Evolutionary conservation across 805 yeast genomes (phyloP).

Genomic region (Candida boleticola): DNA sequence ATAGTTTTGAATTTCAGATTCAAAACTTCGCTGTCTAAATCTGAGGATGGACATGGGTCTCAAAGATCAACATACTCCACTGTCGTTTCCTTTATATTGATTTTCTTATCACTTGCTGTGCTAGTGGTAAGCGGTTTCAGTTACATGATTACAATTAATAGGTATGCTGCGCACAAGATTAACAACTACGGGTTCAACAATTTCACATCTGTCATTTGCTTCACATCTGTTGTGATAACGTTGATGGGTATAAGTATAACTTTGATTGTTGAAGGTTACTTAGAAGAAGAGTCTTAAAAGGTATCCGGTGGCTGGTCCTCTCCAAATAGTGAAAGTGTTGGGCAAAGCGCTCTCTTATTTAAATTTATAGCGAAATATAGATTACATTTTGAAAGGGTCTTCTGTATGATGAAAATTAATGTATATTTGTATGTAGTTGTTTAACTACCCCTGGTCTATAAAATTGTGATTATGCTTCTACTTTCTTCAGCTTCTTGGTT

Average conservation of each 20-base stretch:
- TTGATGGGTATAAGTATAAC: constrained; percentile 35
- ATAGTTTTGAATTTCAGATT: constrained; percentile 45
- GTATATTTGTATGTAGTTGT: neutral
- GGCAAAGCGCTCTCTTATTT: too few relatives aligned
- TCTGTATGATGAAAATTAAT: too few relatives aligned
- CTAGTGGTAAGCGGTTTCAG: constrained; percentile 38
- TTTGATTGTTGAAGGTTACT: constrained; percentile 20
- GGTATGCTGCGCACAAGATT: constrained; percentile 43
- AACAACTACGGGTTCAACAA: constrained; percentile 34
- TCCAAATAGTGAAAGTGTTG: too few relatives aligned
- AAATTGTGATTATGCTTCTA: neutral
- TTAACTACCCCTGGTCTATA: neutral
- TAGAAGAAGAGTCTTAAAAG: constrained; percentile 3
- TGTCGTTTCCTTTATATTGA: constrained; percentile 34
- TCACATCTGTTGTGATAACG: constrained; percentile 32
- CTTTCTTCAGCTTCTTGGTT: neutral
- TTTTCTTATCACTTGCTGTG: constrained; percentile 35
- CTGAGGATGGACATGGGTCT: constrained; percentile 5
- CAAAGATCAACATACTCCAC: constrained; percentile 19
- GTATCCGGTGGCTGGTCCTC: too few relatives aligned
- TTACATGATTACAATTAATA: constrained; percentile 43
- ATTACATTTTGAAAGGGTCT: too few relatives aligned
- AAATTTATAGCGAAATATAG: too few relatives aligned
- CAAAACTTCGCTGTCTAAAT: constrained; percentile 24
- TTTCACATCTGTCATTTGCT: constrained; percentile 27